phyloP scores from a whole-genome alignment of 192 early-diverging fungal genomes.

The Coemansia sp. region DNA sequence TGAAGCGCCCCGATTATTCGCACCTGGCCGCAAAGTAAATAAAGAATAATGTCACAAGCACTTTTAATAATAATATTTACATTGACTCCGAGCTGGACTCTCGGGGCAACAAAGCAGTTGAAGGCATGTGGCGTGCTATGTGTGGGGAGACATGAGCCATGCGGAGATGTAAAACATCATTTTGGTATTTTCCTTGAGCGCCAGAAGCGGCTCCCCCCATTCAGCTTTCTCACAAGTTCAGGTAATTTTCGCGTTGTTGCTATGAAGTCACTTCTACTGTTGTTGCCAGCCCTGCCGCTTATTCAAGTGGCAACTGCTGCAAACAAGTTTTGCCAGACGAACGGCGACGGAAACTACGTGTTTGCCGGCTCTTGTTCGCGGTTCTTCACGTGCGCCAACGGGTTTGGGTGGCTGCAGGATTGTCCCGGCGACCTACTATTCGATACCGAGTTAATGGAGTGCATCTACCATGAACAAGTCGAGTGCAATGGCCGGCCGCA shows the following conservation, averaged over 20 bases:
- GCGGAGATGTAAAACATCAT: no score
- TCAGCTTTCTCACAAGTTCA: not conserved
- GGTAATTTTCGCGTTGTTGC: not conserved
- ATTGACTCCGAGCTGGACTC: not conserved
- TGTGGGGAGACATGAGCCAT: no score
- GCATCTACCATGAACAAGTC: slow-evolving; percentile 27
- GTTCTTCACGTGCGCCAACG: slow-evolving; percentile 45
- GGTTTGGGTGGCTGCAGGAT: slow-evolving; percentile 39
- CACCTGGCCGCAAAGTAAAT: not conserved
- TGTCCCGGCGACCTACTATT: slow-evolving; percentile 40
- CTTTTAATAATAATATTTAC: not conserved
- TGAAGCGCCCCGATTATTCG: slow-evolving; percentile 29
- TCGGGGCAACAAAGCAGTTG: no score
- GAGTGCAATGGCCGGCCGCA: slow-evolving; percentile 25
- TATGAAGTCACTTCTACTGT: not conserved
- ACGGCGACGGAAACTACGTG: slow-evolving; percentile 40
- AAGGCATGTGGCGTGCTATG: no score
- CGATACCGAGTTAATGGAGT: slow-evolving; percentile 33
- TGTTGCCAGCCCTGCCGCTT: not conserved
- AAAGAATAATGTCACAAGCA: not conserved
- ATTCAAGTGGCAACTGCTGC: not conserved
- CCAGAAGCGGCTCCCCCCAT: no score
- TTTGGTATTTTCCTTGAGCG: not conserved
- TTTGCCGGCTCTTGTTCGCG: slow-evolving; percentile 27
- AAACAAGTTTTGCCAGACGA: slow-evolving; percentile 27